These are phyloP conservation scores for Hamamelis virginiana DNA, from an alignment of 164 flowering plant species.

Conservation along the genomic window DNA sequence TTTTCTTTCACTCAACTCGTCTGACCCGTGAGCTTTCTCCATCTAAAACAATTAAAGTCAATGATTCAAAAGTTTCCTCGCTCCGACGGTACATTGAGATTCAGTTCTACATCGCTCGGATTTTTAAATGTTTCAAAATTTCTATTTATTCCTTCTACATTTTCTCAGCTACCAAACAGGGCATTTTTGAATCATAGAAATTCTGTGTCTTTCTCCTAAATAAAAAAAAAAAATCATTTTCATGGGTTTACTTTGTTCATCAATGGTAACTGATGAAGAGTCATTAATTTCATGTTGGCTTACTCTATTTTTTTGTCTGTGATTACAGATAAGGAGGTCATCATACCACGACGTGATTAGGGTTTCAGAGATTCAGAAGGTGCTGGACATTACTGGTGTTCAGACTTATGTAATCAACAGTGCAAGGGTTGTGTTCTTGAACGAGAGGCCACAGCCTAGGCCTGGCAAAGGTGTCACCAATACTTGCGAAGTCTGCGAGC, in stretches of 20 bases:
- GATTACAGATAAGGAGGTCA: slow-evolving; percentile 88
- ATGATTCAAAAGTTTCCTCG: no score
- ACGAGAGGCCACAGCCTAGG: slow-evolving; percentile 92
- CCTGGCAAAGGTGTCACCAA: slow-evolving; percentile 93
- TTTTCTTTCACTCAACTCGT: no score
- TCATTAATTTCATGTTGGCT: no score
- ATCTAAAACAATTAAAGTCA: no score
- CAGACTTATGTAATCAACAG: slow-evolving; percentile 96
- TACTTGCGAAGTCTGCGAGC: slow-evolving; percentile 83
- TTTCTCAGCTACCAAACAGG: not conserved
- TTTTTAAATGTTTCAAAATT: no score
- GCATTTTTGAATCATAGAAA: not conserved
- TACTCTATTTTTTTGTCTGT: not conserved
- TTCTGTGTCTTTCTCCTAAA: not conserved
- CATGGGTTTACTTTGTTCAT: slow-evolving; percentile 5
- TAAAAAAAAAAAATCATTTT: not conserved
- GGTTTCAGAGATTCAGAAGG: slow-evolving; percentile 83
- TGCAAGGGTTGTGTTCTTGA: slow-evolving; percentile 84
- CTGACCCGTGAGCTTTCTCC: no score
- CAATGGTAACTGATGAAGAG: no score
- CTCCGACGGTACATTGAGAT: no score
- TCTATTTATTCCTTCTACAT: not conserved
- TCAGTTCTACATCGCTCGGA: no score
- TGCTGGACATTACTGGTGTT: slow-evolving; percentile 76
- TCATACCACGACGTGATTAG: slow-evolving; percentile 98